phyloP scores from a whole-genome alignment of 495 filamentous ascomycete species.

The Penicillium psychrofluorescens region DNA sequence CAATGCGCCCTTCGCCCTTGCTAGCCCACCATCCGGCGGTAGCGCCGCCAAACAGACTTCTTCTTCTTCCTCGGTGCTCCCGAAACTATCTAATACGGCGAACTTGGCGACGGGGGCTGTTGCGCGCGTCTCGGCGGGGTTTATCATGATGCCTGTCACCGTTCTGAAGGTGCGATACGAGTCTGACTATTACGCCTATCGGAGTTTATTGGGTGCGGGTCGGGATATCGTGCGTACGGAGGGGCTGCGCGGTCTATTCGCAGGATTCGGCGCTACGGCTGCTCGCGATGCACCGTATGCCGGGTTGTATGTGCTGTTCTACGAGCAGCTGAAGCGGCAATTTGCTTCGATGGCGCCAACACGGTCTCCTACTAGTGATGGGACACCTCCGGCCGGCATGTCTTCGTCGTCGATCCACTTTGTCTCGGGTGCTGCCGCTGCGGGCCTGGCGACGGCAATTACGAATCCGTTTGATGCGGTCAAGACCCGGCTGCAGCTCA shows the following conservation, averaged over 20 bases:
- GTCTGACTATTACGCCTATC: constrained; percentile 74
- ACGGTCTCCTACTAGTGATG: constrained; percentile 4
- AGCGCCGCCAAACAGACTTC: constrained; percentile 1
- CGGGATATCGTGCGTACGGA: constrained; percentile 67
- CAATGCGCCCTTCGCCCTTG: constrained; percentile 14
- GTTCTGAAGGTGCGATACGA: constrained; percentile 97
- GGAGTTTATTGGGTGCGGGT: constrained; percentile 63
- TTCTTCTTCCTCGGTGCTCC: constrained; percentile 62
- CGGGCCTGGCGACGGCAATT: constrained; percentile 71
- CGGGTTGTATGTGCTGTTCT: constrained; percentile 88
- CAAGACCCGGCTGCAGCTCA: constrained; percentile 90
- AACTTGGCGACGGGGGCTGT: constrained; percentile 81
- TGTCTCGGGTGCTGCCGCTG: constrained; percentile 68
- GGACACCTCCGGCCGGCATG: constrained; percentile 3
- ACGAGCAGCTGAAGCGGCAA: constrained; percentile 76
- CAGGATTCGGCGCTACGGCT: constrained; percentile 89
- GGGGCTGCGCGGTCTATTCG: constrained; percentile 80
- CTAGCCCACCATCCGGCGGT: constrained; percentile 4
- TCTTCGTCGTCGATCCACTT: constrained; percentile 77
- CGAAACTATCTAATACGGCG: constrained; percentile 73
- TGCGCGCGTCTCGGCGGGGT: constrained; percentile 76
- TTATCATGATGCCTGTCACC: constrained; percentile 93
- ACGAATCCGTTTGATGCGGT: constrained; percentile 96
- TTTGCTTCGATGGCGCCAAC: constrained; percentile 35
- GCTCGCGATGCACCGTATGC: constrained; percentile 93